phyloP scores from a whole-genome alignment of 441 rosid species.

The Theobroma grandiflorum region DNA sequence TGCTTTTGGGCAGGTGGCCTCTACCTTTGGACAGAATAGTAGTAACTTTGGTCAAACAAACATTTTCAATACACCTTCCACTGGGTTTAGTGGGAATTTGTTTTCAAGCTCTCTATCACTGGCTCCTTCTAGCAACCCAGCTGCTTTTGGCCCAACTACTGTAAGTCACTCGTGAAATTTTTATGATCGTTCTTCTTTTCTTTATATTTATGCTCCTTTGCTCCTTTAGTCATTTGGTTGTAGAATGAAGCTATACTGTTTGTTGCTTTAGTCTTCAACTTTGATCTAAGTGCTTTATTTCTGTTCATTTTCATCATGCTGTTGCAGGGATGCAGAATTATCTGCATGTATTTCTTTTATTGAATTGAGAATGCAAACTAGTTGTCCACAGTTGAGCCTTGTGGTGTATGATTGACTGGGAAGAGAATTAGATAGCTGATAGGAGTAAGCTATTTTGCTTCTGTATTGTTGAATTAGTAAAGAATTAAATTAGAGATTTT shows the following conservation, averaged over 20 bases:
- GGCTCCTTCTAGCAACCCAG: conserved; percentile 52
- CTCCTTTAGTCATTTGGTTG: neutral
- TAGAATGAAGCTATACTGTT: neutral
- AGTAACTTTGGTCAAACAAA: conserved; percentile 51
- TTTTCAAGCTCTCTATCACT: conserved; percentile 67
- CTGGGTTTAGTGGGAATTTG: conserved; percentile 48
- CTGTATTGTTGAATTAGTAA: neutral
- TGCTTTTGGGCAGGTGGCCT: conserved; percentile 54
- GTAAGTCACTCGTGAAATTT: conserved; percentile 48
- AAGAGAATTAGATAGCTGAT: neutral
- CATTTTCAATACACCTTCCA: conserved; percentile 62
- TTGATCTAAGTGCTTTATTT: neutral
- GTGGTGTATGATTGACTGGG: neutral
- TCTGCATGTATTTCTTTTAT: neutral
- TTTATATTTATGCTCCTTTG: conserved; percentile 11
- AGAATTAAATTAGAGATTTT: neutral
- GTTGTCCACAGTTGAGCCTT: neutral
- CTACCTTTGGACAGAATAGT: conserved; percentile 59
- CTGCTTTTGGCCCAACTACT: conserved; percentile 55
- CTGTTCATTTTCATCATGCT: conserved; percentile 20
- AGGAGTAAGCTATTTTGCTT: conserved; percentile 7
- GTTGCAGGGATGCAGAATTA: neutral
- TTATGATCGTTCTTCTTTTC: neutral
- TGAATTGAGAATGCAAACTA: conserved; percentile 14
- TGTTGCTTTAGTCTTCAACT: neutral